Evolutionary conservation across 352 stramenopile genomes (phyloP), one percentile per base, ranked within the genome.

Genomic region (Phytophthora aleatoria): DNA sequence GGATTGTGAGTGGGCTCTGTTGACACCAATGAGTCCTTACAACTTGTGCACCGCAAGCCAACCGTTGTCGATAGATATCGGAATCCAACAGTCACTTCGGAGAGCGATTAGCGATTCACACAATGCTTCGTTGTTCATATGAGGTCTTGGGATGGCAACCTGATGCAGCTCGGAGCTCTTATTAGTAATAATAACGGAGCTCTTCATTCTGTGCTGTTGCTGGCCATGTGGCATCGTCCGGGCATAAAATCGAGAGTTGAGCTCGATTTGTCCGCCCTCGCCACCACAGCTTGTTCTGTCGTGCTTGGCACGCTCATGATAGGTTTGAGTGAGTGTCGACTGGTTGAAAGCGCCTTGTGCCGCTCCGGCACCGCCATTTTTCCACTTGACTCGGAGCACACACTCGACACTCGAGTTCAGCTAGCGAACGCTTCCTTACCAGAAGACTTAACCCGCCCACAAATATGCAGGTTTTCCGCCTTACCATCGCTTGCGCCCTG

Each of bases 401-500:
- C 54, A 65, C 50, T 69, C 54, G 49, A 43, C 43, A 58, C 26
- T 54, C 61, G 28, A 64, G 61, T 55, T 31, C 20, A 39, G 15
- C 44, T 31, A 44, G 50, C n/a, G 9, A 45, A 30, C 33, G 10
- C 56, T 39, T 27, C 38, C 42, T 41, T n/a, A 43, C 39, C 26
- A 57, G 62, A 66, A 71, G 56, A 60, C 56, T 52, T 24, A 9
- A 60, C 33, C 13, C 20, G 1, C 20, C 7, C 36, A 33, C 54
- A 35, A 31, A 39, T 13, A 74, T 76, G 68, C 66, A 76, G 49
- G 42, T 76, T 49, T 53, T 63, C 42, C 68, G 54, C 27, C 30
- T 65, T 31, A 45, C 56, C 16, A n/a, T 72, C 27, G 57, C 61
- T 26, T 61, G 50, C 26, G 53, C 68, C 16, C 31, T 76, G 9